Base-by-base conservation (phyloP, 2,329 filamentous ascomycete genomes). In the Aspergillus quadricinctus region DNA sequence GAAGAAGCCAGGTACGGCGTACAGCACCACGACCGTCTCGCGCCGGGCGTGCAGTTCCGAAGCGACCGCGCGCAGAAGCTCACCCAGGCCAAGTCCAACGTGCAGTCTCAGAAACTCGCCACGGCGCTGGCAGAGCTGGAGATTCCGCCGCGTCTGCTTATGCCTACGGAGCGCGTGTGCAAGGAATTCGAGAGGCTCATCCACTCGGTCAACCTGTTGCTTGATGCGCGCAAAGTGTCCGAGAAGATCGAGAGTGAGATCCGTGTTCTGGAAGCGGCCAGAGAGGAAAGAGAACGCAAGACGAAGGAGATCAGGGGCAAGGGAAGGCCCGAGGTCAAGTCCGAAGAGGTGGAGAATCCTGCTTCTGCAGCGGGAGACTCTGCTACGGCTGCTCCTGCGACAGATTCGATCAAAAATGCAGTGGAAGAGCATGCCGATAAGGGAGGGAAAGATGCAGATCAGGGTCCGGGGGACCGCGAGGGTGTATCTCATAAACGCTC, bases 31-130 rank as follows among this genome's bases (percentile, higher is more conserved):
- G 93, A 97, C 55, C 89, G 93, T 28, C 81, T 97, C 41, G 86
- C 88, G 1, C 88, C 88, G 8, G 93, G 94, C 6, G 90, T 96
- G 37, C 88, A 90, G 14, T 97, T 97, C 81, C 89, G 93, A 11
- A 91, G 91, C 61, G 78, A 80, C 60, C 77, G 76, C 58, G 76
- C 78, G 49, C 75, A 77, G 55, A 78, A 79, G 58, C 72, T 80
- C 52, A 78, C 77, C 3, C 77, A 79, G 59, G 78, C 78, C 31
- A 80, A 80, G 63, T 79, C 77, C 29, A 78, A 79, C 58, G 75
- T 79, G 1, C 78, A 80, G 59, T 77, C 78, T 0, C 75, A 76
- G 59, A 80, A 80, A 61, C 73, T 80, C 48, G 75, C 72, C 29
- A 72, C 74, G 41, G 78, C 78, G 1, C 69, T 80, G 21, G 72